These are phyloP conservation scores for Aspergillus leporis DNA, from an alignment of 495 filamentous ascomycete species.

Conservation along the genomic window DNA sequence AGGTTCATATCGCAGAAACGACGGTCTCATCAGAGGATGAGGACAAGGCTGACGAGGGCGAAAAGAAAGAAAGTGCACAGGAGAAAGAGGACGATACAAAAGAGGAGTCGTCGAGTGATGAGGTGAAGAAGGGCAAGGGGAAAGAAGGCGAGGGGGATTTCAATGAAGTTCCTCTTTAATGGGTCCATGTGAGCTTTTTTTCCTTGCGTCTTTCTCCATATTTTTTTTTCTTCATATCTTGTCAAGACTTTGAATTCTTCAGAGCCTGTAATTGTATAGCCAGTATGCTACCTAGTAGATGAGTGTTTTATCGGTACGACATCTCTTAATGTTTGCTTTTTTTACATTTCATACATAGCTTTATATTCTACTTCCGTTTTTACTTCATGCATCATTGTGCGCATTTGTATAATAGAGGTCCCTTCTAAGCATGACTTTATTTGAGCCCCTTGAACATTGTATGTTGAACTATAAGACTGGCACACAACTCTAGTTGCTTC, in stretches of 20 bases:
- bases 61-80: constrained; percentile 16
- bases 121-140: constrained; percentile 29
- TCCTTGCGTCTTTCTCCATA: constrained; percentile 6
- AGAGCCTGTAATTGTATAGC: constrained; percentile 12
- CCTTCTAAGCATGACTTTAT: background rate
- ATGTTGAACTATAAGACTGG: background rate
- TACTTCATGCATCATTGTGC: constrained; percentile 6
- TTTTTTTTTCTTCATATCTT: constrained; percentile 1
- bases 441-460: background rate
- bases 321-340: constrained; percentile 2
- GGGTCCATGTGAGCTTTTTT: constrained; percentile 11
- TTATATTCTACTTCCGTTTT: background rate
- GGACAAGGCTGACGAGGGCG: constrained; percentile 6
- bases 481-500: background rate
- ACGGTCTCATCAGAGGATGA: constrained; percentile 1
- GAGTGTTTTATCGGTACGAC: background rate
- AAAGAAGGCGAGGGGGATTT: constrained; percentile 43
- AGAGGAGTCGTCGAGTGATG: constrained; percentile 20
- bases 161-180: constrained; percentile 44
- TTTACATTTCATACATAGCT: background rate
- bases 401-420: background rate
- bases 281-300: constrained; percentile 1
- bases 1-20: constrained; percentile 8
- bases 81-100: constrained; percentile 27
- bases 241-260: constrained; percentile 7